Base-by-base conservation (phyloP, 2,329 filamentous ascomycete species). In the Fusarium haematococcum region DNA sequence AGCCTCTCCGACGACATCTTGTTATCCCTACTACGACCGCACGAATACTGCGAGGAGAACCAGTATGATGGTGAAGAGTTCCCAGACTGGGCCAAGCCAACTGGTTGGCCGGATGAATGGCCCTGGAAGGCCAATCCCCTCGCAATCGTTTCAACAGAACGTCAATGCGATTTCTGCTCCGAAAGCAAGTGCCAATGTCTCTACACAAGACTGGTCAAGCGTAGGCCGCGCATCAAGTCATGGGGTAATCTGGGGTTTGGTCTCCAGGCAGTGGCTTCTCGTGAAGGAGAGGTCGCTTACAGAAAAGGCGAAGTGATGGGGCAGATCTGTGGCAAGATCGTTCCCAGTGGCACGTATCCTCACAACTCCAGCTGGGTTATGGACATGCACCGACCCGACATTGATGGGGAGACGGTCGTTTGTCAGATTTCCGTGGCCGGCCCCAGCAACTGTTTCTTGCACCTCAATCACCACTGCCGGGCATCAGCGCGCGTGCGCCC, bases 281-380 rank as follows among this genome's bases (percentile, higher is more conserved):
- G n/a, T 5, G 57, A 60, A 43, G 57, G 57, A 43, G 57, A 60
- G 11, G 18, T 60, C 11, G 35, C 57, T 3, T 60, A 60, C 18
- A 60, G 35, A 3, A 60, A 60, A 30, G 57, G 57, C 10, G 57
- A 60, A 6, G 37, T 60, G 6, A 27, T 60, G 35, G 57, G 57
- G 0, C 57, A 60, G 5, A 60, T 60, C 18, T 60, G 57, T 7
- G 57, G 57, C 37, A 60, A 60, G 18, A 41, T 60, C 8, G 57
- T 43, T 5, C 57, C 57, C 5, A 60, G 37, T 18, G 57, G 57
- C 13, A 60, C 57, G 3, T 43, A 60, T 60, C 57, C 35, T 43
- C 57, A 60, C 57, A 60, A 60, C 57, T 41, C 57, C 1, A 60
- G 57, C 57, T 41, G 32, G 20, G 57, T 60, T 18, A 60, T 60